Conservation (phyloP, 441 rosid species). For the Lagerstroemia fauriei region DNA sequence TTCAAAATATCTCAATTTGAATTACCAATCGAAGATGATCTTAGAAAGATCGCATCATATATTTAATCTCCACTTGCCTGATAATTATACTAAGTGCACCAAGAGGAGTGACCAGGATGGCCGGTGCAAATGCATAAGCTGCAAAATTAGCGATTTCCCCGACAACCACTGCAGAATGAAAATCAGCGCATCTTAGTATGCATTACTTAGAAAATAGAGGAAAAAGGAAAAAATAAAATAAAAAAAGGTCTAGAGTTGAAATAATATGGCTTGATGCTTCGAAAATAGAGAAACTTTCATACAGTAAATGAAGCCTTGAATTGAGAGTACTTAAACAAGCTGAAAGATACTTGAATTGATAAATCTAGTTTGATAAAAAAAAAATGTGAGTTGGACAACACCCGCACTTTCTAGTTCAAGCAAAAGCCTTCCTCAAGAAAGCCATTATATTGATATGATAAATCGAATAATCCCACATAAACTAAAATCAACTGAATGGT, state of each 20-base stretch:
- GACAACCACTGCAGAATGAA: constrained; percentile 50
- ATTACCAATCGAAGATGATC: constrained; percentile 2
- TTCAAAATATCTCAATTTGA: constrained; percentile 15
- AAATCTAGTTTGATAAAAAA: neutral
- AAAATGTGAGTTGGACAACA: neutral
- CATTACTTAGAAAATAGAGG: neutral
- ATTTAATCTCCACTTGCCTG: constrained; percentile 38
- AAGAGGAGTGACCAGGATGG: constrained; percentile 66
- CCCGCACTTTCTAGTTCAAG: neutral
- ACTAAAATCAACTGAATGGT: neutral
- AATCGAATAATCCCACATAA: neutral
- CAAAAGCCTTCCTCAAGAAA: neutral
- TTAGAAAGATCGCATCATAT: neutral
- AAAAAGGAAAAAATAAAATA: no score
- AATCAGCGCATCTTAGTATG: neutral
- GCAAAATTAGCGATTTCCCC: constrained; percentile 77
- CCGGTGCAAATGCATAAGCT: constrained; percentile 75
- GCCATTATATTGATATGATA: neutral
- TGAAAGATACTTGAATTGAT: neutral
- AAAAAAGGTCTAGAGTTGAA: neutral
- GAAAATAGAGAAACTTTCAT: neutral
- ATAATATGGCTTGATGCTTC: neutral
- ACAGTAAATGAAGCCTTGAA: neutral
- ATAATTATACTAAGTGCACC: constrained; percentile 72
- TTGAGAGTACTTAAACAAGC: neutral